Conservation (phyloP, 257 asterid species). For the Solanum chaucha region DNA sequence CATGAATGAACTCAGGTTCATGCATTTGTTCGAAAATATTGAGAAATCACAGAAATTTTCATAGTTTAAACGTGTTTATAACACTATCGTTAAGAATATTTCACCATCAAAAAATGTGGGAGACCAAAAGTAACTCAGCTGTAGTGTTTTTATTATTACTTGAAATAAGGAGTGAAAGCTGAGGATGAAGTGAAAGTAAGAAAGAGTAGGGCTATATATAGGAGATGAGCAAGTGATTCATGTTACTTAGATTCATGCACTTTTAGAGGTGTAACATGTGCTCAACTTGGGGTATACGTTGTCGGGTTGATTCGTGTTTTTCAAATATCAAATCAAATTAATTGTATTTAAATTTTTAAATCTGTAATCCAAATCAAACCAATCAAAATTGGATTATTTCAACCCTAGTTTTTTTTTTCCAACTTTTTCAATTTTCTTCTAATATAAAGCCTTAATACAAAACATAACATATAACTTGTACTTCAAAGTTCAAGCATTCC, state of each 20-base stretch:
- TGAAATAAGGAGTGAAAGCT: background rate
- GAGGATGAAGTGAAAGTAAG: background rate
- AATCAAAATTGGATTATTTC: background rate
- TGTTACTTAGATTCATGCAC: background rate
- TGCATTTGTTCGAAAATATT: constrained; percentile 14
- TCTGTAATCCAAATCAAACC: too few relatives aligned
- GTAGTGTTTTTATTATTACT: background rate
- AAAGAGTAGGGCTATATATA: constrained; percentile 15
- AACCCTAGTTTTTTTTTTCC: too few relatives aligned
- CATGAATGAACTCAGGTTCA: constrained; percentile 11
- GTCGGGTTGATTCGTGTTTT: too few relatives aligned
- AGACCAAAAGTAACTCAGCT: background rate
- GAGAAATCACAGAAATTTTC: background rate
- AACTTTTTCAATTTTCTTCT: too few relatives aligned
- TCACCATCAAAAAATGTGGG: background rate
- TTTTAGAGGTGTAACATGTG: background rate
- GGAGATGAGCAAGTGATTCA: background rate
- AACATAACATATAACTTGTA: too few relatives aligned
- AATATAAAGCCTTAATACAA: too few relatives aligned
- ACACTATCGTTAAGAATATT: background rate
- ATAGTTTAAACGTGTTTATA: background rate
- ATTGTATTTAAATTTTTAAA: too few relatives aligned
- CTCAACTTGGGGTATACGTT: background rate
- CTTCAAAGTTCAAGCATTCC: too few relatives aligned
- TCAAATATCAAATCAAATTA: too few relatives aligned